Evolutionary conservation across 2,329 filamentous ascomycete genomes (phyloP), one percentile per base, ranked within the genome.

Genomic region (Coniella lustricola): DNA sequence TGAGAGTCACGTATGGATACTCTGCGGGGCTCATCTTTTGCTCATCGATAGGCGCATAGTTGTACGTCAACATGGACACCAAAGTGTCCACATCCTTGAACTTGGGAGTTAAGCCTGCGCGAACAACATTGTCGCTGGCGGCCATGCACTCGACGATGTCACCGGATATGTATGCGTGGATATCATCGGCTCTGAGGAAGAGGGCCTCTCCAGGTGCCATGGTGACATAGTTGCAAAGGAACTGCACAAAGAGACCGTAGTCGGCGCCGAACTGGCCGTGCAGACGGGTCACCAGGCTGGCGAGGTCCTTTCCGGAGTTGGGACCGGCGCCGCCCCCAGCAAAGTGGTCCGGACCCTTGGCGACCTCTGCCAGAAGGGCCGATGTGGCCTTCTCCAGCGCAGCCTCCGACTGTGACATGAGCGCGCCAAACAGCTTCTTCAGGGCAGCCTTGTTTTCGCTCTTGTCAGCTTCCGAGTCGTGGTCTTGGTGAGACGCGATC

Each of bases 111-210:
- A 98, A 93, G 37, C 93, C 93, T 0, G 93, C 93, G 48, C 93
- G 89, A 44, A 98, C 90, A 32, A 98, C 93, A 57, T 98, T 98
- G 76, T 98, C 93, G n/a, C 88, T 95, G 8, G 89, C 85, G 0
- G 93, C 93, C 93, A 98, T 98, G 74, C 93, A 98, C 69, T 98
- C 93, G 64, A 98, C 90, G 58, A 98, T 95, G 62, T 98, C 91
- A 51, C 88, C 88, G 3, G 84, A 88, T 37, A 94, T 70, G 67
- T 98, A 98, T 42, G 93, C 93, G 65, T 98, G 93, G 59, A 97
- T 97, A 62, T 97, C 93, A 62, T 98, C 91, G 7, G 93, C 93
- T 60, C 89, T 88, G 32, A 98, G 76, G 70, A 97, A 98, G 74
- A 98, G 86, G 8, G 91, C 93, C 69, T 98, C 91, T 45, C 93